Percentiles rank a stretch among this genome's conserved stretches.
Conservation (phyloP, 2,329 filamentous ascomycete genomes). For the Pestalotiopsis sp. region DNA sequence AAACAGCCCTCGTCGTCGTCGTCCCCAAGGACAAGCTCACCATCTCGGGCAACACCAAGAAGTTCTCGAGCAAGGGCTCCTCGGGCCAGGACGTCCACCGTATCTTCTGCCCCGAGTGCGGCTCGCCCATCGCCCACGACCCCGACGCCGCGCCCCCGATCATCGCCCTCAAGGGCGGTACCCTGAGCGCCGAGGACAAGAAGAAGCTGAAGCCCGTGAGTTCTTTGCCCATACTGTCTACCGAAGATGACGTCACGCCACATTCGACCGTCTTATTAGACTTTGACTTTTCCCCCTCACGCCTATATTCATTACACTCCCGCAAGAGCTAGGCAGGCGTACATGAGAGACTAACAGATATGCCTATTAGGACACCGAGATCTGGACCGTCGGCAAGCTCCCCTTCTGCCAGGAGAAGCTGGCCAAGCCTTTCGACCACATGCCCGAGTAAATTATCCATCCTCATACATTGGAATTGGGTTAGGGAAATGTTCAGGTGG, state of each 20-base stretch:
- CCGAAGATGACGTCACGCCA: neutral
- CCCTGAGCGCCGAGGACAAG: conserved; percentile 66
- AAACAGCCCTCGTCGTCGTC: conserved; percentile 63
- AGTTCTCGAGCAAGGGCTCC: conserved; percentile 59
- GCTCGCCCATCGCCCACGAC: conserved; percentile 71
- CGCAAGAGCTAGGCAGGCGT: neutral
- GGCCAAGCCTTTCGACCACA: conserved; percentile 63
- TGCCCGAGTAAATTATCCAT: conserved; percentile 53
- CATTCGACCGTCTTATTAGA: neutral
- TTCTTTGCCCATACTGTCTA: conserved; percentile 14
- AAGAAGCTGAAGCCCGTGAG: conserved; percentile 66
- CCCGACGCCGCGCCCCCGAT: conserved; percentile 71
- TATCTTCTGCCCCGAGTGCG: conserved; percentile 71
- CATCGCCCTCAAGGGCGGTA: conserved; percentile 70
- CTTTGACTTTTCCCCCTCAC: neutral
- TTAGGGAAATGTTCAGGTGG: neutral
- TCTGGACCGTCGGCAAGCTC: conserved; percentile 71
- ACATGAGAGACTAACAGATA: conserved; percentile 13
- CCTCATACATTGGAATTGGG: neutral
- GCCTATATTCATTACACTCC: neutral
- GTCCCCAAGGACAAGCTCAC: conserved; percentile 68
- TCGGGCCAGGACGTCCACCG: conserved; percentile 68
- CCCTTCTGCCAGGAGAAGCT: conserved; percentile 71
- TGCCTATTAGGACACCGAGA: conserved; percentile 59
- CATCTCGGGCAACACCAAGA: conserved; percentile 67